phyloP scores from a whole-genome alignment of 306 rosid species.

The Arachis hypogaea region DNA sequence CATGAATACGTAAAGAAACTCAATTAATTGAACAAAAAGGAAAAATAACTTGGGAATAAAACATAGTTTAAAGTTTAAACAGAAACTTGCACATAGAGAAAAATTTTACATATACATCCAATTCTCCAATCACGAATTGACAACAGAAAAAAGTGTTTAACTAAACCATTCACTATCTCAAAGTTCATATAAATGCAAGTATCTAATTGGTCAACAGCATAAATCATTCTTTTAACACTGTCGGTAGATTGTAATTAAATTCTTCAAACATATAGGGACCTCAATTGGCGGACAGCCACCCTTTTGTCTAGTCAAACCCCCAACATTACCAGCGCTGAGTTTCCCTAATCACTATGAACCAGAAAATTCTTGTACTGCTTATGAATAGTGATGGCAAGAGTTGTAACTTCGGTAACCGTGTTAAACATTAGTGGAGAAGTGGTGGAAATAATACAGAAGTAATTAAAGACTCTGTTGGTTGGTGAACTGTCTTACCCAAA shows the following conservation, averaged over 20 bases:
- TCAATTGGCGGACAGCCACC: background rate
- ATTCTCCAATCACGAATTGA: no score
- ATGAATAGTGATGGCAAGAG: background rate
- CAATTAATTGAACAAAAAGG: slow-evolving; percentile 3
- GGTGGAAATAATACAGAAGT: background rate
- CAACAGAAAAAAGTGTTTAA: background rate
- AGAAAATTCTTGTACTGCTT: background rate
- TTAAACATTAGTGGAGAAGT: background rate
- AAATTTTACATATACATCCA: no score
- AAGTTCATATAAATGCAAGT: no score
- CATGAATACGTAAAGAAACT: slow-evolving; percentile 18
- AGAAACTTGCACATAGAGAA: no score
- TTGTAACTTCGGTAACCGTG: background rate
- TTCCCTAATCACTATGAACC: background rate
- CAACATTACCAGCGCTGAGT: background rate
- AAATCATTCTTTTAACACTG: no score
- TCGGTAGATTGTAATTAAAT: background rate
- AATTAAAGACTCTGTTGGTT: background rate
- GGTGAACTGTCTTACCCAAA: background rate
- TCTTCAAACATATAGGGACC: background rate
- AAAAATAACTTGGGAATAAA: background rate
- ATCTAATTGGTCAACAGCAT: no score
- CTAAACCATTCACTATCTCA: no score
- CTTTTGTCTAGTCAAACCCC: background rate
- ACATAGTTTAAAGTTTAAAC: no score